Evolutionary conservation across 768 basidiomycete genomes (phyloP), one percentile per base, ranked within the genome.

Genomic region (Tylopilus balloui): DNA sequence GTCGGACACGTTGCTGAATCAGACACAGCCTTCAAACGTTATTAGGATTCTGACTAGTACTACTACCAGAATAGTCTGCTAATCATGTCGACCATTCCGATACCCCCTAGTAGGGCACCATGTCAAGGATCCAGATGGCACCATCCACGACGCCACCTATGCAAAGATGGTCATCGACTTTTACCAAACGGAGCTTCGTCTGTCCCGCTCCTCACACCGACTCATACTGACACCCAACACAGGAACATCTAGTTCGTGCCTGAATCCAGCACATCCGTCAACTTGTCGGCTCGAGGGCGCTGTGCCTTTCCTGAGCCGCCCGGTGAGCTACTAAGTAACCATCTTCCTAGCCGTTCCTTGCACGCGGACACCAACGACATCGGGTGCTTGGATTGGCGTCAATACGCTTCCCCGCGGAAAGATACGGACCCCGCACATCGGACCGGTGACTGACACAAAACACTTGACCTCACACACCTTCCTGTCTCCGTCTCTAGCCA

Each of bases 301-400:
- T 42, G 50, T 25, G 19, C 17, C 6, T n/a, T 17, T 34, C n/a
- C 34, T 3, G 14, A 32, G 6, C 14, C 14, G 35, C 11, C 52
- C 35, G 47, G 32, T 20, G 23, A 37, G n/a, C 39, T 31, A 37
- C 40, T 25, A 23, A 32, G 15, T n/a, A 11, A 55, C 37, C 44
- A 19, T n/a, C 0, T 19, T 35, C 19, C 19, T 25, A 19, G 6
- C 42, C 23, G 15, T 44, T 24, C 39, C 15, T n/a, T 36, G 9
- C 50, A 57, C 24, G 38, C 41, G 54, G 47, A 21, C 20, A 28
- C 36, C 47, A 34, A n/a, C 47, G 56, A 50, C 57, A 59, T 42
- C 42, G 52, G 32, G 24, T 48, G 25, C 40, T 28, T 21, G 40
- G 28, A 17, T 44, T 58, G 47, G 32, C 32, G 17, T 34, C 23